Evolutionary conservation across 164 flowering plant genomes (phyloP).

Genomic region (Vitis riparia): DNA sequence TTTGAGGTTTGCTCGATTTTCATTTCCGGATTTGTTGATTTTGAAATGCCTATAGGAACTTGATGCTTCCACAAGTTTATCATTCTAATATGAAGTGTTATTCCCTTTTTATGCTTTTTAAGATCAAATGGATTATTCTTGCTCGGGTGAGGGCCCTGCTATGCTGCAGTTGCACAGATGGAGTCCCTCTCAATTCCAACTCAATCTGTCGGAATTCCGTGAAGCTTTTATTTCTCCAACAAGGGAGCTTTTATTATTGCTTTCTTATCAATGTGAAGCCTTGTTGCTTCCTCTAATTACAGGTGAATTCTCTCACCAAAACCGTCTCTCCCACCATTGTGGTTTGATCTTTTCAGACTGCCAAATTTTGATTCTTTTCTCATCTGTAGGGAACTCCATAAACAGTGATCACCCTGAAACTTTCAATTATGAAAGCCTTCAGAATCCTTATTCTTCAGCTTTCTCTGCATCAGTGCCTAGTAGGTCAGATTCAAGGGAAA

Average conservation of each 20-base stretch:
- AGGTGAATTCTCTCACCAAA: slow-evolving; percentile 34
- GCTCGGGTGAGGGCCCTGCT: slow-evolving; percentile 46
- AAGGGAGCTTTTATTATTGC: slow-evolving; percentile 65
- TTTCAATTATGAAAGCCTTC: slow-evolving; percentile 14
- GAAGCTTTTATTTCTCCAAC: slow-evolving; percentile 92
- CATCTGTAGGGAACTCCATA: slow-evolving; percentile 32
- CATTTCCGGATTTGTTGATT: neutral
- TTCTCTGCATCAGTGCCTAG: slow-evolving; percentile 14
- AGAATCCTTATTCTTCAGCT: slow-evolving; percentile 16
- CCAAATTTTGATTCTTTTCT: neutral
- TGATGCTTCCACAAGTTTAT: neutral
- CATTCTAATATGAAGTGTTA: neutral
- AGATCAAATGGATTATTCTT: slow-evolving; percentile 36
- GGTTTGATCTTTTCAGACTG: neutral
- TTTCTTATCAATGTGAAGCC: slow-evolving; percentile 71
- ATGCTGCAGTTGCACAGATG: slow-evolving; percentile 77
- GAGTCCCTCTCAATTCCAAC: slow-evolving; percentile 47
- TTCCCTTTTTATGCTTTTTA: slow-evolving; percentile 1
- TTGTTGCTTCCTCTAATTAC: slow-evolving; percentile 61
- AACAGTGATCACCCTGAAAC: slow-evolving; percentile 15
- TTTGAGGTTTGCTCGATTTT: neutral
- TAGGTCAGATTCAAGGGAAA: slow-evolving; percentile 33
- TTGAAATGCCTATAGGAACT: neutral
- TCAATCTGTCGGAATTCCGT: slow-evolving; percentile 60
- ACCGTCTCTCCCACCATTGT: neutral